These are phyloP conservation scores for Globisporangium acanthophoron DNA, from an alignment of 352 stramenopile genomes.

Conservation along the genomic window DNA sequence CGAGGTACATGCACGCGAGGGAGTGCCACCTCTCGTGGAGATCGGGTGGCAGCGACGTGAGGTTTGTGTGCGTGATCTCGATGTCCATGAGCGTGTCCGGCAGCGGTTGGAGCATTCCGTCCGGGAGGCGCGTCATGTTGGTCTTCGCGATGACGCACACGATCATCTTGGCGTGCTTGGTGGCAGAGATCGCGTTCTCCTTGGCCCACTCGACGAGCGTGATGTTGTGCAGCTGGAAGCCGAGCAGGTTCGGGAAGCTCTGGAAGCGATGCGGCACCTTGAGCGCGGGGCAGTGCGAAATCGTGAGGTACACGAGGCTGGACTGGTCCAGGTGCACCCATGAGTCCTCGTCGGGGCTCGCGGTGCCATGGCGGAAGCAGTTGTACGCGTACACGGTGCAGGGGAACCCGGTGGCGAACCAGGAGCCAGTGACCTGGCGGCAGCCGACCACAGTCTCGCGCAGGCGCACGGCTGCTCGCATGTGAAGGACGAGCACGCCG, in stretches of 20 bases:
- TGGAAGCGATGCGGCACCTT: conserved; percentile 11
- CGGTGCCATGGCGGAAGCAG: conserved; percentile 5
- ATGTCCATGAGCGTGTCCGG: conserved; percentile 2
- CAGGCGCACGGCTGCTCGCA: conserved; percentile 4
- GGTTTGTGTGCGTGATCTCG: conserved; percentile 18
- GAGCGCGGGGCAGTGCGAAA: conserved; percentile 21
- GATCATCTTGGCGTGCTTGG: conserved; percentile 1
- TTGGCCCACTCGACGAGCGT: conserved; percentile 14
- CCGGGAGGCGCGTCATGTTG: conserved; percentile 6
- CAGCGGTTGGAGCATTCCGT: conserved; percentile 5
- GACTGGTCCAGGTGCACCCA: conserved; percentile 8
- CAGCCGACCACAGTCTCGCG: neutral
- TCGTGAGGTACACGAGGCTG: conserved; percentile 11
- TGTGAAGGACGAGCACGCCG: neutral
- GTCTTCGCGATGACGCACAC: neutral
- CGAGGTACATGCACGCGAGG: conserved; percentile 16
- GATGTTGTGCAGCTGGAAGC: conserved; percentile 27
- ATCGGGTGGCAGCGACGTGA: conserved; percentile 12
- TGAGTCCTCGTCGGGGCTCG: neutral
- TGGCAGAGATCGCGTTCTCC: neutral
- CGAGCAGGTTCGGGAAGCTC: conserved; percentile 20
- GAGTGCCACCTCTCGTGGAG: conserved; percentile 11
- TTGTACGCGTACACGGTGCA: conserved; percentile 10
- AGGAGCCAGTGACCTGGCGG: neutral
- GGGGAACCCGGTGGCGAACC: conserved; percentile 4